A percentile compares a stretch with the other conserved stretches of the same genome.
phyloP scores from a whole-genome alignment of 225 moss, liverwort and hornwort genomes.

The Polytrichum commune region DNA sequence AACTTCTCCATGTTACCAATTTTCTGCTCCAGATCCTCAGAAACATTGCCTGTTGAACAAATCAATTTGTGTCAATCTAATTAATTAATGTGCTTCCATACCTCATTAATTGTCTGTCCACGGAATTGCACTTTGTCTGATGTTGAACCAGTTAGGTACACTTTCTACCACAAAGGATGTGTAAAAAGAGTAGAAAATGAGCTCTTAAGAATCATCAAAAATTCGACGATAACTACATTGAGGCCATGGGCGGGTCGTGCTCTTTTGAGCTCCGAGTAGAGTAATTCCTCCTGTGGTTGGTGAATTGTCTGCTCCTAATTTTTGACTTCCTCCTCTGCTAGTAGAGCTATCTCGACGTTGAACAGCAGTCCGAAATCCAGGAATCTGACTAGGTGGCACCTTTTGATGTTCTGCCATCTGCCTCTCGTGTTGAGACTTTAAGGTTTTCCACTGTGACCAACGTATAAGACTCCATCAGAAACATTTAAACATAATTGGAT shows the following conservation, averaged over 20 bases:
- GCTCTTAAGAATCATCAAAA: too few relatives aligned
- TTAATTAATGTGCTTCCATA: not conserved
- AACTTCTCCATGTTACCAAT: conserved; percentile 44
- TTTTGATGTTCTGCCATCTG: conserved; percentile 41
- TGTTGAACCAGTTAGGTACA: not conserved
- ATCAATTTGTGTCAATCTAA: too few relatives aligned
- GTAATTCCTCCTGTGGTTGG: conserved; percentile 29
- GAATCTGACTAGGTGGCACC: conserved; percentile 42
- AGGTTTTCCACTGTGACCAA: conserved; percentile 29
- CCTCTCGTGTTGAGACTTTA: conserved; percentile 26
- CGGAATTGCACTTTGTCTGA: conserved; percentile 8
- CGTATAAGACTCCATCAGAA: not conserved
- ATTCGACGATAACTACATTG: conserved; percentile 26
- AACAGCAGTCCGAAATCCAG: conserved; percentile 37
- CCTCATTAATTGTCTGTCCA: not conserved
- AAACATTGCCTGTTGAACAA: conserved; percentile 35
- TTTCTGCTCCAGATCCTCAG: conserved; percentile 52
- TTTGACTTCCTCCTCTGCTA: conserved; percentile 30
- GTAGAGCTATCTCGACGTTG: conserved; percentile 27
- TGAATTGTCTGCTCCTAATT: conserved; percentile 19
- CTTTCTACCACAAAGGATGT: not conserved
- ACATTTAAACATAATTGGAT: too few relatives aligned
- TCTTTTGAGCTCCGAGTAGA: conserved; percentile 44
- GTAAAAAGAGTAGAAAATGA: too few relatives aligned
- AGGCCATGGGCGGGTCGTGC: conserved; percentile 52